Base-by-base conservation (phyloP, 129 eudicot genomes). In the Silybum marianum region DNA sequence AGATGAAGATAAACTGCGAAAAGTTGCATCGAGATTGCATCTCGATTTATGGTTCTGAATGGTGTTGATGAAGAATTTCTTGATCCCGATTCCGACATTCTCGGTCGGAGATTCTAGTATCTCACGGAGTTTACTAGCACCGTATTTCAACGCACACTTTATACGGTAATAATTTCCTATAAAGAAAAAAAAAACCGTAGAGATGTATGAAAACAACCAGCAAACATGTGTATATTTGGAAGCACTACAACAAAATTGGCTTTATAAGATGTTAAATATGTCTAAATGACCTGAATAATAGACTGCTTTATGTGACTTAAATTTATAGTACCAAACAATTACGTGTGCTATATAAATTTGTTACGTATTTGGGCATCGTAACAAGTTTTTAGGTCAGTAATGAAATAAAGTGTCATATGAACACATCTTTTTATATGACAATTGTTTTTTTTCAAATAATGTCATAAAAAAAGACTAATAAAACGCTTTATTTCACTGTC, bases 121-220 rank as follows among this genome's bases (percentile, higher is more conserved):
- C 32, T 69, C 79, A 23, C 88, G 89, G 58, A 92, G 94, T 81
- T 84, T 90, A 73, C 84, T 87, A 11, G 92, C 94, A 69, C 94
- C 97, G 70, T 58, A 74, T 83, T 85, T 85, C 60, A 92, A 87
- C 25, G 97, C 92, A 62, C 88, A 86, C 22, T 80, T 80, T 74
- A 92, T 90, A 0, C 92, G 97, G 30, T 63, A 83, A 80, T 36
- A 88, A 72, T 85, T 90, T 68, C 90, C 97, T 92, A 67, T 71
- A 81, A 71, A 58, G 71, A 63, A 28, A 60, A 63, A 28, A 60
- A 38, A 51, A 23, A 83, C 22, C 11, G 23, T 82, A 48, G 4
- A 80, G 70, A 71, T 13, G 25, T 23, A 24, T 71, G 54, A 65
- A 74, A 40, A 24, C 22, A 24, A 46, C 18, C 58, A 46, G 12